phyloP scores from a whole-genome alignment of 2,329 filamentous ascomycete species.

The Stromatinia cepivora region DNA sequence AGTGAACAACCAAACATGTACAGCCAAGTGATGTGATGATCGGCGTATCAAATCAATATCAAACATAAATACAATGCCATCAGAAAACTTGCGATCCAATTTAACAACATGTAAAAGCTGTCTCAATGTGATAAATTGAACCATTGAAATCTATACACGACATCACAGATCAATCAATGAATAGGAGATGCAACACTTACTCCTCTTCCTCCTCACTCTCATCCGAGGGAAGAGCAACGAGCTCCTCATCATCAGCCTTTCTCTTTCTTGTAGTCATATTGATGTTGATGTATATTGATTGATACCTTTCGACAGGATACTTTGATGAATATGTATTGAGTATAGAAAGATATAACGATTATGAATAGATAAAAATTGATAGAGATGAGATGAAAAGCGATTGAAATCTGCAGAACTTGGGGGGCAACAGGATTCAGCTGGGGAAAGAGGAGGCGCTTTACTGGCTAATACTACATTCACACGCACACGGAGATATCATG shows the following conservation, averaged over 20 bases:
- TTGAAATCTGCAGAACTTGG: neutral
- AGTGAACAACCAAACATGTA: neutral
- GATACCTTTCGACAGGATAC: neutral
- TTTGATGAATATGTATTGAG: neutral
- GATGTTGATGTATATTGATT: neutral
- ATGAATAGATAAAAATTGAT: neutral
- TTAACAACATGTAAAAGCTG: neutral
- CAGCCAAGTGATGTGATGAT: constrained; percentile 6
- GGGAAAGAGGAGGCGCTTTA: constrained; percentile 10
- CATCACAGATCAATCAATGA: neutral
- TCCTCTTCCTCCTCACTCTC: constrained; percentile 40
- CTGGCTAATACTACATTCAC: constrained; percentile 15
- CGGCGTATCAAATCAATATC: neutral
- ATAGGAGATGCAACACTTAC: constrained; percentile 28
- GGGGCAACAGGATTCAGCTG: constrained; percentile 2
- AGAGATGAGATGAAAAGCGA: constrained; percentile 12
- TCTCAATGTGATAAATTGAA: neutral
- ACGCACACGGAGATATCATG: neutral
- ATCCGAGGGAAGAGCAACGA: constrained; percentile 38
- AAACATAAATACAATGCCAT: neutral
- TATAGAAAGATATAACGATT: neutral
- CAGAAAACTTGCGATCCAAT: neutral
- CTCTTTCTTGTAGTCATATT: constrained; percentile 35
- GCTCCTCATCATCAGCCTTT: constrained; percentile 38
- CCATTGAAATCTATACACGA: neutral